phyloP scores from a whole-genome alignment of 495 filamentous ascomycete species.

The Viridothelium virens region DNA sequence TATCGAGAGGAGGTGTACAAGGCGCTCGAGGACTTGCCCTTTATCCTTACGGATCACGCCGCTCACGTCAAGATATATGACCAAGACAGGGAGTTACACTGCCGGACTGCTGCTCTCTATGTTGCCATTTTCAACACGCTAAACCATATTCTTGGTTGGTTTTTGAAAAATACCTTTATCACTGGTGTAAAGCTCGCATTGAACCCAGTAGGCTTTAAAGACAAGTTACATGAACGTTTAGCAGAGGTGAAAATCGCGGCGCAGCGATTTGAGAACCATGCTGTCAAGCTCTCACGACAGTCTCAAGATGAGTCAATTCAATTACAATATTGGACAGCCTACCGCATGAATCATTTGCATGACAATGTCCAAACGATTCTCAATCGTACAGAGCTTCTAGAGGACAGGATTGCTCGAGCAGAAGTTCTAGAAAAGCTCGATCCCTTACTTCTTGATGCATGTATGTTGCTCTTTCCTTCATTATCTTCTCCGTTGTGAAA shows the following conservation, averaged over 20 bases:
- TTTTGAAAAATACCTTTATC: background rate
- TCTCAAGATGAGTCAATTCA: constrained; percentile 8
- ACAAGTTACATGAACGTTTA: background rate
- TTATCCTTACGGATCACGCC: background rate
- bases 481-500: background rate
- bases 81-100: background rate
- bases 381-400: background rate
- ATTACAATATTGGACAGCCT: background rate
- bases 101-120: background rate
- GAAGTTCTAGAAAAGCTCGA: constrained; percentile 2
- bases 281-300: constrained; percentile 4
- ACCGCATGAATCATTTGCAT: background rate
- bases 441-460: constrained; percentile 2
- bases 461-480: background rate
- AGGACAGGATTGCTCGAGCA: background rate
- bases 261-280: background rate
- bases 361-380: background rate
- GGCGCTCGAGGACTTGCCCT: background rate
- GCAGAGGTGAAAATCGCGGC: background rate
- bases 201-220: constrained; percentile 1
- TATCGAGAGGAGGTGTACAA: background rate
- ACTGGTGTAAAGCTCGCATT: background rate
- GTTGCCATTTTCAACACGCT: background rate
- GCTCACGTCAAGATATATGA: background rate
- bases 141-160: background rate